phyloP scores from a whole-genome alignment of 306 rosid species.

The Dalbergia cochinchinensis region DNA sequence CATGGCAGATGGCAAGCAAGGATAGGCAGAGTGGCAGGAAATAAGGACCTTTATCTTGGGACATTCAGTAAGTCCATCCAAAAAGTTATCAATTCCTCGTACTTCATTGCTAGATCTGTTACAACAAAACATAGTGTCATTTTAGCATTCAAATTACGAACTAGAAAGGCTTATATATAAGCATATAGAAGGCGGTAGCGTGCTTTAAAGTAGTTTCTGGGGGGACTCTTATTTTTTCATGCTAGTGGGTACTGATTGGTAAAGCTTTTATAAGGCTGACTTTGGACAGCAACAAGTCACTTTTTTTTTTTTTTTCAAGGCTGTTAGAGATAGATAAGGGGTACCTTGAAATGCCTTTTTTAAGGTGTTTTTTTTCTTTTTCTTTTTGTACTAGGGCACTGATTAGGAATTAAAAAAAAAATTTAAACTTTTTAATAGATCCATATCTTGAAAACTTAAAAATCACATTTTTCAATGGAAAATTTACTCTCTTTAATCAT shows the following conservation, averaged over 20 bases:
- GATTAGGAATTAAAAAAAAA: no score
- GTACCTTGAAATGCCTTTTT: background rate
- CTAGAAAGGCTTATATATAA: background rate
- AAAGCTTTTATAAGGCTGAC: constrained; percentile 61
- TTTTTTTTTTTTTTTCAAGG: constrained; percentile 54
- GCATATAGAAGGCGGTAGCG: background rate
- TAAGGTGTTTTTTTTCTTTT: background rate
- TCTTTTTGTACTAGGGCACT: no score
- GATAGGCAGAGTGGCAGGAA: constrained; percentile 95
- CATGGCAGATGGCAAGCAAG: constrained; percentile 99
- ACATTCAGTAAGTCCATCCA: constrained; percentile 76
- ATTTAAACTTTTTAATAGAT: no score
- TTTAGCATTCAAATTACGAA: background rate
- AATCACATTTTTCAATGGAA: no score
- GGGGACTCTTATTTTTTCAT: constrained; percentile 19
- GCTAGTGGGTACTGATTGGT: constrained; percentile 21
- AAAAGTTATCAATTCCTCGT: constrained; percentile 20
- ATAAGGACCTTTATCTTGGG: constrained; percentile 96
- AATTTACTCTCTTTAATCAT: no score
- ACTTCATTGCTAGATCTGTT: background rate
- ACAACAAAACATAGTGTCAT: no score
- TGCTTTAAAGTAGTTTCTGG: background rate
- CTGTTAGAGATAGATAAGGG: constrained; percentile 42
- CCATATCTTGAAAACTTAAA: no score
- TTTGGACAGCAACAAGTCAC: constrained; percentile 45